Base-by-base conservation (phyloP, 73 alveolate species). In the Paramecium pentaurelia region DNA sequence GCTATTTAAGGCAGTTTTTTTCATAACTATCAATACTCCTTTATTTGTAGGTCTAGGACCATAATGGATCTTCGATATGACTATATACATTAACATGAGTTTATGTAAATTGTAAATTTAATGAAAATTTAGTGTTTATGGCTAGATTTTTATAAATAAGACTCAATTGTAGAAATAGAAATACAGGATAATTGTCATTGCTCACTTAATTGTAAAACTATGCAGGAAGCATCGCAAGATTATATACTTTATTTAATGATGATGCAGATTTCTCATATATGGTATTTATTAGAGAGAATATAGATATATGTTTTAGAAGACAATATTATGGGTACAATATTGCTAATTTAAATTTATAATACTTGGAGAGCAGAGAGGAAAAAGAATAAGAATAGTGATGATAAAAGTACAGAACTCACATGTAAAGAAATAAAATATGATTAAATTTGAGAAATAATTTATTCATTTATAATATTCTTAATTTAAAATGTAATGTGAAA, bases 131-230 rank as follows among this genome's bases (percentile, higher is more conserved):
- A 80, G 91, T 80, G 11, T 80, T 80, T 20, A 10, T 80, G 30
- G 37, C 73, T 34, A 80, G 73, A 27, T 49, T 25, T 12, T 42
- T 42, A 25, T 27, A 80, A 80, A 80, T 80, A n/a, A 22, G 44
- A 11, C 25, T 80, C 28, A 80, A 80, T 80, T 45, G 34, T 45
- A 6, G 20, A 47, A 80, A 80, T 49, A 44, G 58, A 44, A 47
- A 28, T 45, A 80, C 91, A 27, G 91, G 91, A 6, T 80, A 80
- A 80, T 45, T 80, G 8, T 42, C 91, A 22, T 80, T 80, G 8
- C 45, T 80, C 3, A 80, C 91, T 16, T 64, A 80, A 27, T 36
- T 80, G n/a, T 28, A 80, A 27, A 80, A 80, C 6, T 45, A 16
- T 22, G 38, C 47, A 6, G 91, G 91, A 11, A 27, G 44, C 9